phyloP scores from a whole-genome alignment of 1,284 basidiomycete genomes.

The Violaceomyces palustris region DNA sequence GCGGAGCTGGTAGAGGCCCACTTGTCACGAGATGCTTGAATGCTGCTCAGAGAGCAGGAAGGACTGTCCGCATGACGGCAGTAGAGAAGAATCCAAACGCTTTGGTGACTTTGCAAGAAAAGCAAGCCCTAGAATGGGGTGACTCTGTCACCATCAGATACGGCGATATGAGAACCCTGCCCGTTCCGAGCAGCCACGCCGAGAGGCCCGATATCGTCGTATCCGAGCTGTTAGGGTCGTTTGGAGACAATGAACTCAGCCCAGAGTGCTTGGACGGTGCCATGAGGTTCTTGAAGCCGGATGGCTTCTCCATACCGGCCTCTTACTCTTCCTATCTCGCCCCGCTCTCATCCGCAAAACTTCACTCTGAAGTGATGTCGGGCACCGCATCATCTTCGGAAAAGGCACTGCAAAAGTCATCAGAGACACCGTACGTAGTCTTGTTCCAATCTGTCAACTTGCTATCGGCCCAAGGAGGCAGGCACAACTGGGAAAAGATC shows the following conservation, averaged over 20 bases:
- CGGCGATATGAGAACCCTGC: constrained; percentile 84
- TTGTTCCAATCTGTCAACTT: constrained; percentile 78
- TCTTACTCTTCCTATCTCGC: constrained; percentile 93
- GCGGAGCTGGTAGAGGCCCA: constrained; percentile 91
- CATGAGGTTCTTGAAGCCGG: constrained; percentile 63
- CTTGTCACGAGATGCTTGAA: constrained; percentile 79
- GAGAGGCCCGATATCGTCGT: constrained; percentile 89
- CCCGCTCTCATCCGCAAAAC: constrained; percentile 84
- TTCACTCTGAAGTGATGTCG: constrained; percentile 55
- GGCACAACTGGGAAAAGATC: constrained; percentile 64
- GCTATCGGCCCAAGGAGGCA: constrained; percentile 57
- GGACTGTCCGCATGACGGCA: constrained; percentile 66
- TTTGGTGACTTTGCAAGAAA: constrained; percentile 44
- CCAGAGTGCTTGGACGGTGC: constrained; percentile 97
- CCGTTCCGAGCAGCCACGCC: constrained; percentile 54
- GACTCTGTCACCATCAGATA: constrained; percentile 72
- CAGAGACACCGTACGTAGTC: constrained; percentile 95
- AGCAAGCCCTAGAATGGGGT: constrained; percentile 65
- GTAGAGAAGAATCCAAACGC: constrained; percentile 78
- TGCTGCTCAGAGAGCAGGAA: constrained; percentile 68
- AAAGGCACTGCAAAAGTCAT: constrained; percentile 55
- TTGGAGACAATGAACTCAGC: constrained; percentile 97
- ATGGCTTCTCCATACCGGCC: constrained; percentile 90
- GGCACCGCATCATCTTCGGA: constrained; percentile 11
- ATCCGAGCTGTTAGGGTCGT: constrained; percentile 90